Evolutionary conservation across 1,284 basidiomycete genomes (phyloP).

Genomic region (Irpex lacteus): DNA sequence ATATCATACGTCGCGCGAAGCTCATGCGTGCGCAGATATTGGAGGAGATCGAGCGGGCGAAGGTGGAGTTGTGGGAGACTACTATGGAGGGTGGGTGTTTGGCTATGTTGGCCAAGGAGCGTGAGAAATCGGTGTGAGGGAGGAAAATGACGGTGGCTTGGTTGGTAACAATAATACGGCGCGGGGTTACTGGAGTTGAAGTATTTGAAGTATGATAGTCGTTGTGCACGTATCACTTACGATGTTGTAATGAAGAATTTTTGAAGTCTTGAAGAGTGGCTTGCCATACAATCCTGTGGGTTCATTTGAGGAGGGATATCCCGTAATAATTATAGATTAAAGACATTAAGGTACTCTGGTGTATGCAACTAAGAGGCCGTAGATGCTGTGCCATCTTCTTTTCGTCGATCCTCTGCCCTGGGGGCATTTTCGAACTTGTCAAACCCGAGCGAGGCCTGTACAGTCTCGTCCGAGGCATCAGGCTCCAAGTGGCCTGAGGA

Average conservation of each 20-base stretch:
- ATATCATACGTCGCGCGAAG: constrained; percentile 49
- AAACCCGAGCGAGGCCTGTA: constrained; percentile 78
- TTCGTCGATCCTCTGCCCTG: constrained; percentile 27
- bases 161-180: background rate
- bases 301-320: background rate
- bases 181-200: background rate
- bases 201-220: background rate
- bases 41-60: constrained; percentile 56
- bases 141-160: background rate
- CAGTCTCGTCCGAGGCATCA: constrained; percentile 76
- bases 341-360: background rate
- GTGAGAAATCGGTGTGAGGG: constrained; percentile 6
- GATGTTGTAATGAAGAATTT: background rate
- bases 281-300: no score
- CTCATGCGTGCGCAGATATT: constrained; percentile 49
- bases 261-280: background rate
- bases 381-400: background rate
- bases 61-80: constrained; percentile 69
- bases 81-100: constrained; percentile 72
- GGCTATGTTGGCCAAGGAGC: constrained; percentile 45
- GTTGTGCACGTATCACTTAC: background rate
- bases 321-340: background rate
- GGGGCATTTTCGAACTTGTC: constrained; percentile 52
- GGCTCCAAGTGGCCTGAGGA: constrained; percentile 80
- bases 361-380: background rate